Evolutionary conservation across 2,329 filamentous ascomycete species (phyloP).

Genomic region (Hymenoscyphus fructigenus): DNA sequence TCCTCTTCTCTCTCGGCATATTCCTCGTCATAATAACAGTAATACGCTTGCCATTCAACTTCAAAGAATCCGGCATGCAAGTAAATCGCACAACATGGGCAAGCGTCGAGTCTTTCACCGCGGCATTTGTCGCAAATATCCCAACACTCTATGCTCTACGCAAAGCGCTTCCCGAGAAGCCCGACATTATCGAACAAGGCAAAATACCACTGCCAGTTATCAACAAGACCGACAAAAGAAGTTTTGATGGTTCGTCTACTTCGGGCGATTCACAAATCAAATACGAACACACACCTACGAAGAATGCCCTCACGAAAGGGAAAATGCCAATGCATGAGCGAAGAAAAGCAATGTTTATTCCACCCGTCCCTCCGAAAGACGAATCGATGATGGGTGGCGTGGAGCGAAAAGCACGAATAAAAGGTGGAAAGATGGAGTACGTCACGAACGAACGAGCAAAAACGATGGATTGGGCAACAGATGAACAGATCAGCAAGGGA

Average conservation of each 20-base stretch:
- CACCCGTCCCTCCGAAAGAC: neutral
- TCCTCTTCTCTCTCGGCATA: slow-evolving; percentile 19
- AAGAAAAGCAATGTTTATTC: slow-evolving; percentile 9
- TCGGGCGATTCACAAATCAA: neutral
- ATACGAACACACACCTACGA: neutral
- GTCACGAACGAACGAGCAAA: neutral
- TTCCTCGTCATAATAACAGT: slow-evolving; percentile 21
- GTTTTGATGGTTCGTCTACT: neutral
- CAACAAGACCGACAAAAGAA: slow-evolving; percentile 1
- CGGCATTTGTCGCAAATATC: slow-evolving; percentile 21
- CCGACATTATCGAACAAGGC: neutral
- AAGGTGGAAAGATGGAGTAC: slow-evolving; percentile 2
- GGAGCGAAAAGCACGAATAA: slow-evolving; percentile 7
- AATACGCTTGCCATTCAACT: slow-evolving; percentile 19
- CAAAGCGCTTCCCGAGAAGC: neutral
- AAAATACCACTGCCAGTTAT: no score
- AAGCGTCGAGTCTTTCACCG: slow-evolving; percentile 19
- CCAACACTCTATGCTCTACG: slow-evolving; percentile 11
- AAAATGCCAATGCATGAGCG: slow-evolving; percentile 3
- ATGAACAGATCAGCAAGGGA: neutral
- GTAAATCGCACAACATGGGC: slow-evolving; percentile 19
- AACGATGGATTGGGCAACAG: neutral
- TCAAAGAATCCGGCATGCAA: slow-evolving; percentile 13
- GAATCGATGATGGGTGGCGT: neutral
- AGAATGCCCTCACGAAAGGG: neutral